A percentile compares a stretch with the other conserved stretches of the same genome.
Evolutionary conservation across 2,329 filamentous ascomycete genomes (phyloP).

Genomic region (Apiospora aurea): DNA sequence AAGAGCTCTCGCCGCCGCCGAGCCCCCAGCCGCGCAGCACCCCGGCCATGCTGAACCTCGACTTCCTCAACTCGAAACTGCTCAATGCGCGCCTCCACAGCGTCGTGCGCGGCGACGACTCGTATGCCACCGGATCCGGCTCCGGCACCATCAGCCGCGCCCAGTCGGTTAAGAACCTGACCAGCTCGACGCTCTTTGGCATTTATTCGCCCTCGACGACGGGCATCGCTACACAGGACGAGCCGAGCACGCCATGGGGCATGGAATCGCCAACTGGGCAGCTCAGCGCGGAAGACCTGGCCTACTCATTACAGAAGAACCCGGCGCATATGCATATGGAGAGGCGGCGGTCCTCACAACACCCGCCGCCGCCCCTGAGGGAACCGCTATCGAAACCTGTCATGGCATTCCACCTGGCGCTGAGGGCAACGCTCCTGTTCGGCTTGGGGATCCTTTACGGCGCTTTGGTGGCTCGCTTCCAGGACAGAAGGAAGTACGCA

Average conservation of each 20-base stretch:
- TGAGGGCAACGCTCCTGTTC: conserved; percentile 74
- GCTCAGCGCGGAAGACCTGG: conserved; percentile 44
- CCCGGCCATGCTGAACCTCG: conserved; percentile 50
- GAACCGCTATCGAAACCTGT: conserved; percentile 38
- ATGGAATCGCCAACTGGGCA: conserved; percentile 69
- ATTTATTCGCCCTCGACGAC: conserved; percentile 80
- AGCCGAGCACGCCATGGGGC: conserved; percentile 78
- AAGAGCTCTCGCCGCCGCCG: conserved; percentile 42
- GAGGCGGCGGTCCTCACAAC: conserved; percentile 43
- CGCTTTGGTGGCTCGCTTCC: conserved; percentile 79
- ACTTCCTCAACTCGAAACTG: conserved; percentile 45
- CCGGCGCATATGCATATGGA: conserved; percentile 23
- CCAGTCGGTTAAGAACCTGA: conserved; percentile 84
- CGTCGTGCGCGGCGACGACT: conserved; percentile 28
- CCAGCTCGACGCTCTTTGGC: conserved; percentile 85
- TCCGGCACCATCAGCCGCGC: conserved; percentile 66
- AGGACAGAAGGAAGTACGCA: conserved; percentile 70
- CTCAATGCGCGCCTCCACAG: conserved; percentile 36
- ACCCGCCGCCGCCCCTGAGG: conserved; percentile 32
- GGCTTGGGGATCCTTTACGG: conserved; percentile 84
- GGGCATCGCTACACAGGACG: conserved; percentile 41
- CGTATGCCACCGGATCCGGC: conserved; percentile 40
- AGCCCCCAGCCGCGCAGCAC: conserved; percentile 51
- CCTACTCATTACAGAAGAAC: conserved; percentile 36
- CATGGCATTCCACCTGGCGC: conserved; percentile 56